Evolutionary conservation across 306 rosid species (phyloP).

Genomic region (Cucurbita pepo): DNA sequence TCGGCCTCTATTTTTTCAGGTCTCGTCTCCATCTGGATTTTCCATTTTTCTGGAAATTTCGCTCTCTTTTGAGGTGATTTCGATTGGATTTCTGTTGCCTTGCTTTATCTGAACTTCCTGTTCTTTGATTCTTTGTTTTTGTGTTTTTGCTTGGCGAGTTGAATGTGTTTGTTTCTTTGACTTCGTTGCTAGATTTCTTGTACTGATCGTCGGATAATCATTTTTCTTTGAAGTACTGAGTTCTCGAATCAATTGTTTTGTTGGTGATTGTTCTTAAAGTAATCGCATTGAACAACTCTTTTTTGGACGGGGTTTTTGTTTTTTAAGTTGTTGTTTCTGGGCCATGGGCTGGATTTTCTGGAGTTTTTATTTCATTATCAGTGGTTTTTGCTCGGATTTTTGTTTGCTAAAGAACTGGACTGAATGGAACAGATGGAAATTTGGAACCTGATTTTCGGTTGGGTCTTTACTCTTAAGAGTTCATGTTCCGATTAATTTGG

Average conservation of each 20-base stretch:
- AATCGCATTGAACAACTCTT: neutral
- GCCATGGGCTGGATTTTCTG: neutral
- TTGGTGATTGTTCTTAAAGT: neutral
- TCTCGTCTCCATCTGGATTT: neutral
- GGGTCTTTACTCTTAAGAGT: neutral
- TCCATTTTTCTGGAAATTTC: neutral
- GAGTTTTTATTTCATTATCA: neutral
- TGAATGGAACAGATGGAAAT: neutral
- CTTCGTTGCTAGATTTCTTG: neutral
- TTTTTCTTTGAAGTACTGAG: neutral
- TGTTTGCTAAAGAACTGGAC: neutral
- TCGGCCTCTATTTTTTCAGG: conserved; percentile 1
- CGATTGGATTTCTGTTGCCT: neutral
- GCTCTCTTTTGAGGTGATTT: neutral
- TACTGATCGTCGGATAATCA: neutral
- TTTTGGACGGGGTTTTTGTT: neutral
- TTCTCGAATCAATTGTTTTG: neutral
- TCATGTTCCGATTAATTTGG: neutral
- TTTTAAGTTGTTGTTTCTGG: neutral
- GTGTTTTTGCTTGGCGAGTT: neutral
- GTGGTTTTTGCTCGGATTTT: neutral
- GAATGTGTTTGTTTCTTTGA: neutral
- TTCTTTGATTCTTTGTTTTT: neutral
- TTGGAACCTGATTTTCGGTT: neutral
- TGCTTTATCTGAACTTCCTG: neutral